Conservation (phyloP, 371 early-diverging fungal genomes). For the Actinomucor elegans region DNA sequence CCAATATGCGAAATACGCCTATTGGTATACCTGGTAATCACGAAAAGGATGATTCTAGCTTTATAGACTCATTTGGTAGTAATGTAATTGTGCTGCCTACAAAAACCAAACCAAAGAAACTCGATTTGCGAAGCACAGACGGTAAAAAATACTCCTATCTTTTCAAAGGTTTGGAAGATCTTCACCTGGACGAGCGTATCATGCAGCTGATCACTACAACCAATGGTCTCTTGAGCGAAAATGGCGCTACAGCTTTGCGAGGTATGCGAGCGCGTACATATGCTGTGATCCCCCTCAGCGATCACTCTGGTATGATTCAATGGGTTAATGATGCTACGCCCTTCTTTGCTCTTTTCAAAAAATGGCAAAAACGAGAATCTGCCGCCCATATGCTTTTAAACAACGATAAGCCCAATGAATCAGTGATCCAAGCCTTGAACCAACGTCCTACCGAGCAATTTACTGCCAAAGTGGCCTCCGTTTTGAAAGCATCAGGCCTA, state of each 20-base stretch:
- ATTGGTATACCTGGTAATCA: constrained; percentile 69
- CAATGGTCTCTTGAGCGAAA: constrained; percentile 68
- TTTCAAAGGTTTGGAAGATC: constrained; percentile 90
- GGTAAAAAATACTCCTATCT: constrained; percentile 79
- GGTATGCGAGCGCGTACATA: constrained; percentile 78
- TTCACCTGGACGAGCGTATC: constrained; percentile 90
- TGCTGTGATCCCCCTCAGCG: constrained; percentile 92
- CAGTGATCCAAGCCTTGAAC: constrained; percentile 12
- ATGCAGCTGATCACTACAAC: constrained; percentile 79
- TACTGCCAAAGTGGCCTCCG: constrained; percentile 29
- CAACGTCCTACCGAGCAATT: constrained; percentile 48
- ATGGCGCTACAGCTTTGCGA: constrained; percentile 41
- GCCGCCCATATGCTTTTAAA: constrained; percentile 34
- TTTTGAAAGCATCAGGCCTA: constrained; percentile 52
- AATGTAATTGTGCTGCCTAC: constrained; percentile 71
- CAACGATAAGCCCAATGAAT: constrained; percentile 30
- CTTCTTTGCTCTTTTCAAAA: constrained; percentile 54
- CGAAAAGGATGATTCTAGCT: constrained; percentile 23
- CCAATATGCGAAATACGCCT: constrained; percentile 42
- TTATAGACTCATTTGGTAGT: constrained; percentile 62
- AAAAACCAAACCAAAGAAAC: constrained; percentile 90
- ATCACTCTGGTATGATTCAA: constrained; percentile 95
- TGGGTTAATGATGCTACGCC: constrained; percentile 91
- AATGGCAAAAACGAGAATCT: constrained; percentile 60
- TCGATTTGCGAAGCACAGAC: constrained; percentile 71